phyloP scores from a whole-genome alignment of 2,329 filamentous ascomycete species.

The Ophiostoma himal-ulmi region DNA sequence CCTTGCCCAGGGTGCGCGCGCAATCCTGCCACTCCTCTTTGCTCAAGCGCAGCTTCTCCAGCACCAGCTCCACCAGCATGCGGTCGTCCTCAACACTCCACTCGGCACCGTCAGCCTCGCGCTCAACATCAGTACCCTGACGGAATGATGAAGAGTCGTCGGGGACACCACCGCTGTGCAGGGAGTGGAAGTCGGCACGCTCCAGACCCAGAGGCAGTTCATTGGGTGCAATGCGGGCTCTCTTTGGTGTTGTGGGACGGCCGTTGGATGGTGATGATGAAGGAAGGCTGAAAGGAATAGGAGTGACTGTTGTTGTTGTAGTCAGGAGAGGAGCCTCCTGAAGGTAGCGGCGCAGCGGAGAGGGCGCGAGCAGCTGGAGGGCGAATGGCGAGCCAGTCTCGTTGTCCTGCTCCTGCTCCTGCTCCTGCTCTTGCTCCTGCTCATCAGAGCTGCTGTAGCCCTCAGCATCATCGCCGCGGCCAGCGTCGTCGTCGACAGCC shows the following conservation, averaged over 20 bases:
- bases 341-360: neutral
- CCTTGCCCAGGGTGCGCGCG: slow-evolving; percentile 56
- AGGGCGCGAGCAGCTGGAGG: slow-evolving; percentile 14
- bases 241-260: slow-evolving; percentile 52
- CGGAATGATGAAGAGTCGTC: slow-evolving; percentile 21
- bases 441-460: neutral
- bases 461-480: slow-evolving; percentile 42
- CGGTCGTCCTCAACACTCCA: slow-evolving; percentile 62
- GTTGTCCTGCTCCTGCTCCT: slow-evolving; percentile 28
- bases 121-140: slow-evolving; percentile 37
- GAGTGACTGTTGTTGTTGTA: neutral
- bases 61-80: slow-evolving; percentile 59
- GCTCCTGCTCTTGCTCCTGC: slow-evolving; percentile 28
- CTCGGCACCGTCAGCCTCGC: slow-evolving; percentile 42
- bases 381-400: slow-evolving; percentile 24
- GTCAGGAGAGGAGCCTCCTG: neutral
- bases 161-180: slow-evolving; percentile 36
- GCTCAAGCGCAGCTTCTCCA: slow-evolving; percentile 59
- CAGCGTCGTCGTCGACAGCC: slow-evolving; percentile 38
- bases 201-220: slow-evolving; percentile 55
- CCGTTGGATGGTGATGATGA: neutral
- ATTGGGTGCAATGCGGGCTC: slow-evolving; percentile 55
- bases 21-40: slow-evolving; percentile 64
- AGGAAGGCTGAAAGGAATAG: neutral
- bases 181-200: slow-evolving; percentile 51